A percentile compares a stretch with the other conserved stretches of the same genome.
These are phyloP conservation scores for Oleoguttula mirabilis DNA, from an alignment of 495 filamentous ascomycete genomes.

Conservation along the genomic window DNA sequence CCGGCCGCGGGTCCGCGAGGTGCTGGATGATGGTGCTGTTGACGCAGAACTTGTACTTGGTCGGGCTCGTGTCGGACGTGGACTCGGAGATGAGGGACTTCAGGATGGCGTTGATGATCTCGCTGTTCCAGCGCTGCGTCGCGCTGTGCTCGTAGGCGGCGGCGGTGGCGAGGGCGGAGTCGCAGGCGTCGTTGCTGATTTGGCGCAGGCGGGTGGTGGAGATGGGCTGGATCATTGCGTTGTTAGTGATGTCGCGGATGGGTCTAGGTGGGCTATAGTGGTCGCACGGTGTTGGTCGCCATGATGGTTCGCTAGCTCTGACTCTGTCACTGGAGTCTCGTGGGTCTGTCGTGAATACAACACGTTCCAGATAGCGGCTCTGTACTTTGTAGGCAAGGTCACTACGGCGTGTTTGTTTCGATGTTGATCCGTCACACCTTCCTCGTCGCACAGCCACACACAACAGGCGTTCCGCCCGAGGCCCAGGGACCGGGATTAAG, in stretches of 20 bases:
- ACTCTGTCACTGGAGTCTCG: not conserved
- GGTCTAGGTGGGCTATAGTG: not conserved
- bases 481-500: too few species aligned
- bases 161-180: constrained; percentile 54
- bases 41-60: constrained; percentile 72
- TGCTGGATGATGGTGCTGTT: constrained; percentile 99
- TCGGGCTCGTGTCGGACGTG: constrained; percentile 28
- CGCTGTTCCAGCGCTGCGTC: constrained; percentile 73
- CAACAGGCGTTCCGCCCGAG: too few species aligned
- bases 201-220: constrained; percentile 63
- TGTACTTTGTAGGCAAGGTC: too few species aligned
- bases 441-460: too few species aligned
- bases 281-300: constrained; percentile 14
- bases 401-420: too few species aligned
- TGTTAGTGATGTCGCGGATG: too few species aligned
- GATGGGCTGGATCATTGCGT: too few species aligned
- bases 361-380: too few species aligned
- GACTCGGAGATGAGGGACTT: constrained; percentile 75
- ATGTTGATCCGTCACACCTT: too few species aligned
- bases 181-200: constrained; percentile 67
- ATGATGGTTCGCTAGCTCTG: too few species aligned
- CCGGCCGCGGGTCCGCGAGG: constrained; percentile 36
- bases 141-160: constrained; percentile 71
- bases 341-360: not conserved
- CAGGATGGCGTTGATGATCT: constrained; percentile 85